phyloP scores from a whole-genome alignment of 179 eudicot species.

The Drosera spatulata region DNA sequence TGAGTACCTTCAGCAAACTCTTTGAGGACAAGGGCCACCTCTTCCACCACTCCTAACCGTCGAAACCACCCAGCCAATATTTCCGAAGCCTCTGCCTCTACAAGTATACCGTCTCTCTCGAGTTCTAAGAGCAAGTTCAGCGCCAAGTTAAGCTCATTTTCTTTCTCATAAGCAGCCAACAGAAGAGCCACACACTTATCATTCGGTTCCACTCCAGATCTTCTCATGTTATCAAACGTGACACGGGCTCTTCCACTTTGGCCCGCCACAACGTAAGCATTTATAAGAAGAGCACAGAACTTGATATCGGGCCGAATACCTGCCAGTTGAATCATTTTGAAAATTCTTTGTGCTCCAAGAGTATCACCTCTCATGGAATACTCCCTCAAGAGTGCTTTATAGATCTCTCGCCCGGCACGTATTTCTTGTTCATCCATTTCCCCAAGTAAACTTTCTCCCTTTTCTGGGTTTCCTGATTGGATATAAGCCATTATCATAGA shows the following conservation, averaged over 20 bases:
- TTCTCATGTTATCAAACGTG: constrained; percentile 63
- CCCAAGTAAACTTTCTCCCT: constrained; percentile 45
- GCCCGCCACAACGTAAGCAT: constrained; percentile 56
- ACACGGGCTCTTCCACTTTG: constrained; percentile 41
- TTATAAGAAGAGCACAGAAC: constrained; percentile 68
- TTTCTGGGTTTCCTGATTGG: constrained; percentile 46
- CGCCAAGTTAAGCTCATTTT: too few relatives aligned
- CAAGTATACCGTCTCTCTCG: constrained; percentile 54
- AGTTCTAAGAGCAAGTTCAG: constrained; percentile 32
- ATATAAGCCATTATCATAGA: constrained; percentile 90
- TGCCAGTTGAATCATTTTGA: constrained; percentile 62
- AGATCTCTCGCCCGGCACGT: constrained; percentile 74
- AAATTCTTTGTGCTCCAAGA: constrained; percentile 73
- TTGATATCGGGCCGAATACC: constrained; percentile 72
- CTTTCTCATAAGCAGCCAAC: constrained; percentile 45
- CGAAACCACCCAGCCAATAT: constrained; percentile 63
- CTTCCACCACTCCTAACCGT: constrained; percentile 73
- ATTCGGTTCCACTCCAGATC: constrained; percentile 58
- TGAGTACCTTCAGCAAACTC: constrained; percentile 23
- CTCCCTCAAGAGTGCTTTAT: constrained; percentile 75
- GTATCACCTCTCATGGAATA: constrained; percentile 77
- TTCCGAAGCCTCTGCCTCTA: constrained; percentile 64
- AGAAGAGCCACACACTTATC: constrained; percentile 73
- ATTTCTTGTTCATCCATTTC: constrained; percentile 64
- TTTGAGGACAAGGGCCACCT: constrained; percentile 54